Conservation (phyloP, 257 asterid genomes). For the Linderniella brevidens region DNA sequence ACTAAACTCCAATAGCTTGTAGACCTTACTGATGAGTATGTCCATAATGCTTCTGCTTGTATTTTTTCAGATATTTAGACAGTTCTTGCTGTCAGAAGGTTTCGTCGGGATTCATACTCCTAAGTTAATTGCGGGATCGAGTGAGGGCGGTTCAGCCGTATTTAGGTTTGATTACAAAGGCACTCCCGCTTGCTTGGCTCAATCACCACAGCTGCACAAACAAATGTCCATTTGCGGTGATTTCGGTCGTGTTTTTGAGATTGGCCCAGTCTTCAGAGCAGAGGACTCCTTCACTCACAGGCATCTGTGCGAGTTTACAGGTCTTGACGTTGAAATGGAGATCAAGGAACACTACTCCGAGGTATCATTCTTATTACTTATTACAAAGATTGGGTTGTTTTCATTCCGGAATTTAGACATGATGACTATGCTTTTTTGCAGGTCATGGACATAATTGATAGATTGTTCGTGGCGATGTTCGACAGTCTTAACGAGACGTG, state of each 20-base stretch:
- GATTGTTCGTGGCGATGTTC: slow-evolving; percentile 66
- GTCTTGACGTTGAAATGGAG: slow-evolving; percentile 95
- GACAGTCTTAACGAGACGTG: slow-evolving; percentile 53
- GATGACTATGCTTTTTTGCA: slow-evolving; percentile 15
- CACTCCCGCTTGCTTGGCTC: slow-evolving; percentile 79
- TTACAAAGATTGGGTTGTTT: background rate
- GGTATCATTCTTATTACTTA: slow-evolving; percentile 19
- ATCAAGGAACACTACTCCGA: slow-evolving; percentile 84
- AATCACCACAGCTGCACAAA: slow-evolving; percentile 90
- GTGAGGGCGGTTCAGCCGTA: slow-evolving; percentile 95
- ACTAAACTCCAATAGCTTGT: too few relatives aligned
- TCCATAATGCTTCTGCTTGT: background rate
- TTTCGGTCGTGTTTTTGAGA: slow-evolving; percentile 73
- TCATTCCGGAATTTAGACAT: too few relatives aligned
- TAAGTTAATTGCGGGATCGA: slow-evolving; percentile 69
- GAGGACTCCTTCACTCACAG: slow-evolving; percentile 89
- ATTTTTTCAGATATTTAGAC: slow-evolving; percentile 47
- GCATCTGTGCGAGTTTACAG: slow-evolving; percentile 86
- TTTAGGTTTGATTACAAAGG: slow-evolving; percentile 76
- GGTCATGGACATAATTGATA: slow-evolving; percentile 89
- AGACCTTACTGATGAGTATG: too few relatives aligned
- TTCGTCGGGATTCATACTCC: slow-evolving; percentile 76
- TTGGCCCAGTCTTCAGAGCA: slow-evolving; percentile 84
- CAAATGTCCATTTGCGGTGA: slow-evolving; percentile 90
- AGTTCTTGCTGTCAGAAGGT: slow-evolving; percentile 39